Conservation (phyloP, 768 basidiomycete species). For the Dioszegia crocea region DNA sequence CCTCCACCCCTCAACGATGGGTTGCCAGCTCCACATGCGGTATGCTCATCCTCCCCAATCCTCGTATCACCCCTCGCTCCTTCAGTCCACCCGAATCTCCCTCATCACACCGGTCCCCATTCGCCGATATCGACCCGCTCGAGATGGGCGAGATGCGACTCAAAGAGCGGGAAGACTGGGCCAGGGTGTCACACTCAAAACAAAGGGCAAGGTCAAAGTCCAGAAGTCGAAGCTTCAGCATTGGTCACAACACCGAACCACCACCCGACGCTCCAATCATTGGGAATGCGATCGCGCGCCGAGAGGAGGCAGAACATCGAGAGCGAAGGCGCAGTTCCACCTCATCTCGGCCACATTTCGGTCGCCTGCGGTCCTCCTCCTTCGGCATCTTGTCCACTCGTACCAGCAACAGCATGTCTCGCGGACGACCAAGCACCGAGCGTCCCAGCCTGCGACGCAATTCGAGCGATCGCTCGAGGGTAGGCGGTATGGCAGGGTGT, state of each 20-base stretch:
- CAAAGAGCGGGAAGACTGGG: constrained; percentile 39
- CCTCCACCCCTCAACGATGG: constrained; percentile 18
- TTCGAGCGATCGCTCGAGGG: not conserved
- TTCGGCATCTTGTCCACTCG: constrained; percentile 7
- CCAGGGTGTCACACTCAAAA: constrained; percentile 11
- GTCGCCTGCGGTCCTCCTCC: constrained; percentile 16
- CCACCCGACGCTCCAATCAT: constrained; percentile 32
- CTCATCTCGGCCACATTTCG: not conserved
- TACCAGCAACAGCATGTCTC: not conserved
- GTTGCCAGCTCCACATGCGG: constrained; percentile 35
- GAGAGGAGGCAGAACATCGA: constrained; percentile 12
- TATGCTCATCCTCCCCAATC: constrained; percentile 31
- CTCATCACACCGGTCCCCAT: not conserved
- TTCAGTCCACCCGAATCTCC: constrained; percentile 37
- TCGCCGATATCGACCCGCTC: constrained; percentile 9
- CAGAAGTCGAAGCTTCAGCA: constrained; percentile 30
- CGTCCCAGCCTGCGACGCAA: not conserved
- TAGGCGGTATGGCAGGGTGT: not conserved
- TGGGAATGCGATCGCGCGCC: constrained; percentile 15
- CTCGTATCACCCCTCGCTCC: constrained; percentile 28
- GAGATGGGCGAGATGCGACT: constrained; percentile 18
- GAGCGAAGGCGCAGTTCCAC: constrained; percentile 12
- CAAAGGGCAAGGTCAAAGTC: not conserved
- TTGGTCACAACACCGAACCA: constrained; percentile 13
- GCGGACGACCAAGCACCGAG: not conserved